Base-by-base conservation (phyloP, 768 basidiomycete genomes). In the Serendipita sp. region DNA sequence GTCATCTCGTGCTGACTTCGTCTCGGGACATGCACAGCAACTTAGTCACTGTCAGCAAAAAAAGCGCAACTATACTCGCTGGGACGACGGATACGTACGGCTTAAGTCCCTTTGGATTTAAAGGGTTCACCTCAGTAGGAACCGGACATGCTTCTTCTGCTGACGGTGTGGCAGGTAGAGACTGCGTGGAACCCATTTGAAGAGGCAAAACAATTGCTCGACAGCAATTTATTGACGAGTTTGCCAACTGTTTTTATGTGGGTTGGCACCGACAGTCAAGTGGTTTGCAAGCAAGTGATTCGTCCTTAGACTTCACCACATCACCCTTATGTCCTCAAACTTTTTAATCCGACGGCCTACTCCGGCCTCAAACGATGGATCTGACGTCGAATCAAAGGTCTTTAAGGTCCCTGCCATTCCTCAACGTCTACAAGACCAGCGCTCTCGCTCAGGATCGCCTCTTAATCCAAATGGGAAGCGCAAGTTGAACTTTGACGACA, bases 1-100 rank as follows among this genome's bases (percentile, higher is more conserved):
- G 68, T 93, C 86, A 74, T 99, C 96, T 10, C 96, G 82, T n/a
- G 80, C 81, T 1, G 86, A 82, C 74, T 98, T 98, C 2, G 93
- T 95, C 70, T 91, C 81, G 1, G 92, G 93, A 72, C 95, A 98
- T 47, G 94, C 95, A 71, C 95, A 97, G 70, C 95, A 98, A 70
- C 95, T 98, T 67, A 23, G 41, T 28, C 15, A 41, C 13, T 38
- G 44, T 63, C 60, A 45, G 30, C 32, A 63, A 62, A 16, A n/a
- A 32, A 32, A 15, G 54, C 10, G n/a, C 52, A 3, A 45, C 44
- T 30, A 38, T 44, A 28, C 32, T 18, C 23, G 32, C 7, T 48
- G n/a, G 16, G 18, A 34, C 35, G 36, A 38, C 16, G 23, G 23
- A 7, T 15, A 78, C 91, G 66, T 73, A 96, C 95, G 95, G 89